A percentile compares a stretch with the other conserved stretches of the same genome.
Evolutionary conservation across 306 rosid species (phyloP).

Genomic region (Citrullus amarus): DNA sequence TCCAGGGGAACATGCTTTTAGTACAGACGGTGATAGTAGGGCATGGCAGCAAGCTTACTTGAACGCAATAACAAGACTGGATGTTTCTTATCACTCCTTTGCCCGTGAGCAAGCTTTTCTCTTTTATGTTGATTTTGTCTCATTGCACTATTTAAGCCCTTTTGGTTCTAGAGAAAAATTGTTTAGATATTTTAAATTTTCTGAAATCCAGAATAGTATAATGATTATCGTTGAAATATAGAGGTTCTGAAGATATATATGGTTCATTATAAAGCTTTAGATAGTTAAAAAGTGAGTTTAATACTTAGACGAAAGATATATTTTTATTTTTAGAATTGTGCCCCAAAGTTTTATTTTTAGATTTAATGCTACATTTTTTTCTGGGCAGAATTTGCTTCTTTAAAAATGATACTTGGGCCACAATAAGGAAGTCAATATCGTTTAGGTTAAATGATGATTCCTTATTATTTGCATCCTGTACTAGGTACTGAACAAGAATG

Average conservation of each 20-base stretch:
- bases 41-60: constrained; percentile 81
- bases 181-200: background rate
- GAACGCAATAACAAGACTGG: constrained; percentile 64
- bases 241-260: background rate
- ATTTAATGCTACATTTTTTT: background rate
- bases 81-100: constrained; percentile 66
- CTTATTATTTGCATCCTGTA: constrained; percentile 16
- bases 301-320: background rate
- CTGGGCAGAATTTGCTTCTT: background rate
- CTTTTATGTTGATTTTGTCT: background rate
- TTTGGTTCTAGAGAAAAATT: background rate
- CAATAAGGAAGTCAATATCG: background rate
- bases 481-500: constrained; percentile 92
- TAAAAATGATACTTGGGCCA: background rate
- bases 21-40: constrained; percentile 52
- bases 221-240: background rate
- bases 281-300: background rate
- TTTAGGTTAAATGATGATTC: background rate
- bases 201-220: background rate
- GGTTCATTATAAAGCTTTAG: background rate
- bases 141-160: background rate
- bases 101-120: constrained; percentile 38
- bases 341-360: background rate
- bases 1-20: constrained; percentile 49
- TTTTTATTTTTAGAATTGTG: background rate